These are phyloP conservation scores for Eremochloa ophiuroides DNA, from an alignment of 176 grass and related monocot species.

Conservation along the genomic window DNA sequence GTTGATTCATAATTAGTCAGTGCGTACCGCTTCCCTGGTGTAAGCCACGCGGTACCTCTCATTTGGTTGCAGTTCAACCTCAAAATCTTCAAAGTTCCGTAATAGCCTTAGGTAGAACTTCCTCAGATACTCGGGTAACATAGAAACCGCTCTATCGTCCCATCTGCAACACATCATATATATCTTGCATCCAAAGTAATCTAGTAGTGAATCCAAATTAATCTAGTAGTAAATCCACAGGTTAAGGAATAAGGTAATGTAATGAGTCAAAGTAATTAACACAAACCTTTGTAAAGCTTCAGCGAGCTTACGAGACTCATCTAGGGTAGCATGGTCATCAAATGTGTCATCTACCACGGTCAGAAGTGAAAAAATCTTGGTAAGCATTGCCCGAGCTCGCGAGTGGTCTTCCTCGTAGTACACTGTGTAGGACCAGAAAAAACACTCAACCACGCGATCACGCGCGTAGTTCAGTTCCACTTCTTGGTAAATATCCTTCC, in stretches of 20 bases:
- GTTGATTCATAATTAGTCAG: not conserved
- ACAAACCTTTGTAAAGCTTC: slow-evolving; percentile 31
- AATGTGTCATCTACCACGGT: slow-evolving; percentile 25
- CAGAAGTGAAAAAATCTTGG: slow-evolving; percentile 10
- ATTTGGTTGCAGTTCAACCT: slow-evolving; percentile 7
- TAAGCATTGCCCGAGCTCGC: slow-evolving; percentile 12
- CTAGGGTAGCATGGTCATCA: slow-evolving; percentile 28
- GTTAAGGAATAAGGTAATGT: not conserved
- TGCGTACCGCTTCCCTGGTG: not conserved
- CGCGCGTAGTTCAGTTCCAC: slow-evolving; percentile 16
- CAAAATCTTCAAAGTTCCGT: slow-evolving; percentile 9
- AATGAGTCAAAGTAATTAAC: not conserved
- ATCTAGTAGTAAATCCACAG: not conserved
- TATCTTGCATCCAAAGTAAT: not conserved
- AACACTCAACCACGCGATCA: slow-evolving; percentile 30
- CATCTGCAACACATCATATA: slow-evolving; percentile 17
- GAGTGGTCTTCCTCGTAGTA: slow-evolving; percentile 29
- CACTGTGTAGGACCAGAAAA: not conserved
- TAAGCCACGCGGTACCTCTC: slow-evolving; percentile 28
- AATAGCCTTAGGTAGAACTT: slow-evolving; percentile 20
- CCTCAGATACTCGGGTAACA: slow-evolving; percentile 26
- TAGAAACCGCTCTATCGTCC: slow-evolving; percentile 1
- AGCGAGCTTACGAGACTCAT: slow-evolving; percentile 12
- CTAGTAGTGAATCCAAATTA: not conserved
- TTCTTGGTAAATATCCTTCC: slow-evolving; percentile 19